These are phyloP conservation scores for Dactylonectria estremocensis DNA, from an alignment of 2,329 filamentous ascomycete genomes.

Conservation along the genomic window DNA sequence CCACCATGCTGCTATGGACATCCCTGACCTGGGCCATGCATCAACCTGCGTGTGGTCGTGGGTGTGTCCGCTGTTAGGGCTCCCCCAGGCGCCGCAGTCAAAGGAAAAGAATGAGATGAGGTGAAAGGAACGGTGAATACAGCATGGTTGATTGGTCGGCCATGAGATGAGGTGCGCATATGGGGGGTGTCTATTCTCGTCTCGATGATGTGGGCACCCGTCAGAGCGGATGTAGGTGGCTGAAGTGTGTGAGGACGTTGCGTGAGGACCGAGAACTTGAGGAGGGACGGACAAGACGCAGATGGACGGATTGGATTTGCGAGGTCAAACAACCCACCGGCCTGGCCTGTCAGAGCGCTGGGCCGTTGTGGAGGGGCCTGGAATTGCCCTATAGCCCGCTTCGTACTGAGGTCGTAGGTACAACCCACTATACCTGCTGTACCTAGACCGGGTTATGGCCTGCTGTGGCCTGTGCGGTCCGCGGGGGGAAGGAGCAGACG, in stretches of 20 bases:
- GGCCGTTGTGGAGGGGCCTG: conserved; percentile 15
- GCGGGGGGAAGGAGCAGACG: conserved; percentile 37
- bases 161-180: conserved; percentile 22
- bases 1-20: conserved; percentile 34
- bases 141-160: conserved; percentile 44
- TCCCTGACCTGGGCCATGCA: conserved; percentile 44
- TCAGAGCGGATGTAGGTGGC: conserved; percentile 21
- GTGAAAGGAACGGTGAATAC: conserved; percentile 46
- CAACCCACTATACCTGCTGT: no score
- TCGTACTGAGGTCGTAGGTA: no score
- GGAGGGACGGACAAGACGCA: conserved; percentile 10
- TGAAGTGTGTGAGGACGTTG: conserved; percentile 23
- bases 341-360: conserved; percentile 21
- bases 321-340: not conserved
- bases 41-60: conserved; percentile 37
- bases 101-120: conserved; percentile 35
- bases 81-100: conserved; percentile 37
- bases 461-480: conserved; percentile 30
- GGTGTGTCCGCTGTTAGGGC: conserved; percentile 45
- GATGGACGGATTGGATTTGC: conserved; percentile 3
- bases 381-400: not conserved
- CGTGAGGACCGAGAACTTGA: conserved; percentile 3
- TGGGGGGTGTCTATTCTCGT: conserved; percentile 24
- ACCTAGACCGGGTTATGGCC: not conserved
- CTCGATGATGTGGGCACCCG: conserved; percentile 35